phyloP scores from a whole-genome alignment of 176 grass and related monocot species.

The Canna indica region DNA sequence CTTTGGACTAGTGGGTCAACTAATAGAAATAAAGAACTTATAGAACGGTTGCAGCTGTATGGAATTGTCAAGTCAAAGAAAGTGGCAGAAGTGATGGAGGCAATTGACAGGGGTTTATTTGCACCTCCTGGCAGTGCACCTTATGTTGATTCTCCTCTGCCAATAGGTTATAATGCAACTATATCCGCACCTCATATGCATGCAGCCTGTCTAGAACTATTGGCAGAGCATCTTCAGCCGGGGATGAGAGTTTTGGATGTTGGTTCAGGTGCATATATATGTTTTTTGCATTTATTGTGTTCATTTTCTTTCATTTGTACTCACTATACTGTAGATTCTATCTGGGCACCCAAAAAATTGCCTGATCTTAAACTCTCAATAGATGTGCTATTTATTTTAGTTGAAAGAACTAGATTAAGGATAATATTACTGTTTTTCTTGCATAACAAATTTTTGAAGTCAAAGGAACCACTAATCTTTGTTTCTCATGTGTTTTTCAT shows the following conservation, averaged over 20 bases:
- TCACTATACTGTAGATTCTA: background rate
- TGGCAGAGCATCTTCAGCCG: constrained; percentile 3
- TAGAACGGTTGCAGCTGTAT: constrained; percentile 7
- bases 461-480: background rate
- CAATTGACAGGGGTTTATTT: constrained; percentile 2
- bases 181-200: constrained; percentile 14
- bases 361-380: background rate
- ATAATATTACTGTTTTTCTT: background rate
- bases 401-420: background rate
- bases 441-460: background rate
- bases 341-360: background rate
- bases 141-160: constrained; percentile 14
- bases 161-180: constrained; percentile 11
- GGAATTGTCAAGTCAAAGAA: constrained; percentile 7
- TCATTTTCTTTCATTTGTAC: background rate
- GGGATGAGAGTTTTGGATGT: constrained; percentile 4
- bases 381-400: background rate
- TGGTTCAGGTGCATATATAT: background rate
- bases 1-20: background rate
- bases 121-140: constrained; percentile 3
- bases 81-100: constrained; percentile 10
- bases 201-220: constrained; percentile 11
- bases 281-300: background rate
- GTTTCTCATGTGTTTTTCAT: background rate
- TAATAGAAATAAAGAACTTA: constrained; percentile 3